Conservation (phyloP, 2,329 filamentous ascomycete species). For the Leptoxyphium fumago region DNA sequence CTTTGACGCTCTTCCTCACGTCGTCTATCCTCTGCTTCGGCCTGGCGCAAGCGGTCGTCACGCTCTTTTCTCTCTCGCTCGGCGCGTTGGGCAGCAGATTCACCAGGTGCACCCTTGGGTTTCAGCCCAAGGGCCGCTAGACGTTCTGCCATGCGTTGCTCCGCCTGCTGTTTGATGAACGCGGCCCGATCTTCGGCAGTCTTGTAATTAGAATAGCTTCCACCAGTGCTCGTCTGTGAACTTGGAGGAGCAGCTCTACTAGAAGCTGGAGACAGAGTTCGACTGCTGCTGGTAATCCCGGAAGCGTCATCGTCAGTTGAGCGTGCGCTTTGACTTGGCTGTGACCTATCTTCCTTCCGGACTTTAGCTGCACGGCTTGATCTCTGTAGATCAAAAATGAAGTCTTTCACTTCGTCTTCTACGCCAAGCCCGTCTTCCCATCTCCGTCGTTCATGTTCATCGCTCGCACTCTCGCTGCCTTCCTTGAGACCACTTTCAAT, state of each 20-base stretch:
- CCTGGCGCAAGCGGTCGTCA: slow-evolving; percentile 72
- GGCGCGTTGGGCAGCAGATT: slow-evolving; percentile 67
- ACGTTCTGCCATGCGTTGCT: slow-evolving; percentile 91
- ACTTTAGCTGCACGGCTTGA: slow-evolving; percentile 65
- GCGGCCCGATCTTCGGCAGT: slow-evolving; percentile 88
- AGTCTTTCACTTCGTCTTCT: slow-evolving; percentile 91
- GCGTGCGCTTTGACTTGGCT: slow-evolving; percentile 7
- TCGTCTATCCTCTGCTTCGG: slow-evolving; percentile 84
- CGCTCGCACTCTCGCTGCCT: slow-evolving; percentile 55
- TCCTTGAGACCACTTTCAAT: slow-evolving; percentile 83
- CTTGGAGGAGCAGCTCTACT: slow-evolving; percentile 23
- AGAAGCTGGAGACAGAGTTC: slow-evolving; percentile 18
- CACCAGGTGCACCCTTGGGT: slow-evolving; percentile 52
- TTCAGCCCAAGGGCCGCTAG: slow-evolving; percentile 87
- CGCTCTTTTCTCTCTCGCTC: slow-evolving; percentile 81
- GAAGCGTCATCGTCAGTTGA: slow-evolving; percentile 14
- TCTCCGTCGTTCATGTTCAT: slow-evolving; percentile 77
- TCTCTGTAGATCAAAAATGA: slow-evolving; percentile 91
- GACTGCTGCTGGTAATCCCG: slow-evolving; percentile 13
- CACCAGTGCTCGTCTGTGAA: slow-evolving; percentile 36
- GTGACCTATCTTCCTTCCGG: slow-evolving; percentile 39
- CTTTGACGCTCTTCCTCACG: slow-evolving; percentile 78
- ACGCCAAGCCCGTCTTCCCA: slow-evolving; percentile 96
- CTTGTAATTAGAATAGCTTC: slow-evolving; percentile 69
- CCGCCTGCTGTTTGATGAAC: slow-evolving; percentile 93